phyloP scores from a whole-genome alignment of 305 asterid genomes.

The Solanum hybrid region DNA sequence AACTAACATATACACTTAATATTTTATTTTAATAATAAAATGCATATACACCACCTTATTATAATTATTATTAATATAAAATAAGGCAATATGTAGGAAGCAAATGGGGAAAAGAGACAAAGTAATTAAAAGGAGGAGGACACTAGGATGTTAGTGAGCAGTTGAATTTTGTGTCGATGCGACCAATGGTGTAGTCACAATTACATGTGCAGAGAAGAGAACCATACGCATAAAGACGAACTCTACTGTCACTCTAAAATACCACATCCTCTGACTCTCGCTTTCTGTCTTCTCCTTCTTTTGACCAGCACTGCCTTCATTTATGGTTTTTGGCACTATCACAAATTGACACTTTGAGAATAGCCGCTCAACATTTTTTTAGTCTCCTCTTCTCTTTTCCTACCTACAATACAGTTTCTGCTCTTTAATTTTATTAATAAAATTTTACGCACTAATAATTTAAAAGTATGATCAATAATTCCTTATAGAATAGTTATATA shows the following conservation, averaged over 20 bases:
- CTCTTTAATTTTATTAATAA: not conserved
- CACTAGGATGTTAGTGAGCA: not conserved
- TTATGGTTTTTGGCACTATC: not conserved
- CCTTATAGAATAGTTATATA: not conserved
- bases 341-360: not conserved
- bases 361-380: not conserved
- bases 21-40: too few species aligned
- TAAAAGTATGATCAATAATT: not conserved
- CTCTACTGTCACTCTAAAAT: constrained; percentile 5
- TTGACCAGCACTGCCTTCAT: constrained; percentile 10
- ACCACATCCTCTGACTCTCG: constrained; percentile 16
- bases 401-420: not conserved
- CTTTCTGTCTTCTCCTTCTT: not conserved
- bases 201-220: constrained; percentile 9
- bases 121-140: not conserved
- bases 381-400: not conserved
- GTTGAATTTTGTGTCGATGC: not conserved
- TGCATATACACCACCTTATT: not conserved
- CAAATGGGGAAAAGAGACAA: not conserved
- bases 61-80: too few species aligned
- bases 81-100: not conserved
- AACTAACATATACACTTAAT: not conserved
- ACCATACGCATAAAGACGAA: constrained; percentile 16
- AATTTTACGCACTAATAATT: not conserved
- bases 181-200: not conserved